A percentile compares a stretch with the other conserved stretches of the same genome.
These are phyloP conservation scores for Hygrophoropsis aurantiaca DNA, from an alignment of 768 basidiomycete genomes.

Conservation along the genomic window DNA sequence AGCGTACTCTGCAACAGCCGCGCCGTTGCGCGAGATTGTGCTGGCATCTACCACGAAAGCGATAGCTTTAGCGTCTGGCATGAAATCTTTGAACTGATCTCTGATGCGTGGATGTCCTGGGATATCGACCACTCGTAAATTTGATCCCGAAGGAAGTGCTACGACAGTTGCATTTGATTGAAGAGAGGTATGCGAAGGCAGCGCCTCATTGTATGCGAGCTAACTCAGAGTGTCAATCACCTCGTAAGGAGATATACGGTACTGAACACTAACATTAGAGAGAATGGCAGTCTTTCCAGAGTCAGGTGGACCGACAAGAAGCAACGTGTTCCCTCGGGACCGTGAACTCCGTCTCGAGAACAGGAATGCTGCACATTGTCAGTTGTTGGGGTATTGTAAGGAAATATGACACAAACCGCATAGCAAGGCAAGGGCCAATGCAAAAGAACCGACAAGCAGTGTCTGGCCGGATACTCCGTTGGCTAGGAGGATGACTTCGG, in stretches of 20 bases:
- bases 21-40: conserved; percentile 72
- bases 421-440: conserved; percentile 42
- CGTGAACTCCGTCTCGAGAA: conserved; percentile 43
- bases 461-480: conserved; percentile 38
- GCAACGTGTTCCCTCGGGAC: conserved; percentile 56
- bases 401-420: conserved; percentile 36
- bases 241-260: background rate
- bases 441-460: conserved; percentile 42
- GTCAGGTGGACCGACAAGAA: conserved; percentile 75
- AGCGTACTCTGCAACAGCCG: conserved; percentile 78
- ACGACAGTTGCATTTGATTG: conserved; percentile 64
- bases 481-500: conserved; percentile 37
- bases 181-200: conserved; percentile 75
- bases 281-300: conserved; percentile 81
- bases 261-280: conserved; percentile 51
- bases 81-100: conserved; percentile 67
- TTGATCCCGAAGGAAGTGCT: conserved; percentile 40
- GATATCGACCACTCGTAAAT: conserved; percentile 64
- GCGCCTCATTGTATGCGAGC: conserved; percentile 63
- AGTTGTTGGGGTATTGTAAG: conserved; percentile 8
- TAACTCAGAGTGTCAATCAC: conserved; percentile 25
- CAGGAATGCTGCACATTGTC: conserved; percentile 42
- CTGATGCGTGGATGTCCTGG: conserved; percentile 86
- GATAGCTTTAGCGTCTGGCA: conserved; percentile 61
- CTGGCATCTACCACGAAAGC: conserved; percentile 82